Base-by-base conservation (phyloP, 495 filamentous ascomycete species). In the Tirmania nivea region DNA sequence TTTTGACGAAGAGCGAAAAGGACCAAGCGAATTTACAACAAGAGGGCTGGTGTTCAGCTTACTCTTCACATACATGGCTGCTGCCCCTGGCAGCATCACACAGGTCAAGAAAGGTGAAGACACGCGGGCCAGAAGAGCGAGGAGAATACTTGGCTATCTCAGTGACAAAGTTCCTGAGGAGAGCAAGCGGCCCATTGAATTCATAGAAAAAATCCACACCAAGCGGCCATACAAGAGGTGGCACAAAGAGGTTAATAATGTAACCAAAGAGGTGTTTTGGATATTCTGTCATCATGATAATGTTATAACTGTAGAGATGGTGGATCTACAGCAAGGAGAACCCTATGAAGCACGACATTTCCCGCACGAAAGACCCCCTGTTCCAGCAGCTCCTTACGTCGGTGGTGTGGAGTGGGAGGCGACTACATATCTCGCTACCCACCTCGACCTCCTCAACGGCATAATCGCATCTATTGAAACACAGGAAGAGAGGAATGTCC, bases 361-460 rank as follows among this genome's bases (percentile, higher is more conserved):
- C 66, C 90, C 90, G 0, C 71, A 74, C n/a, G 81, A 86, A 55
- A 79, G 85, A 2, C 84, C 88, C 7, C 90, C 89, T 0, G 84
- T 95, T 7, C 86, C 90, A 11, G 88, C 92, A 19, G 89, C 89
- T 16, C 92, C 90, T 9, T 95, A 96, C 65, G 86, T 97, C 49
- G 92, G 90, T 42, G 90, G 92, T 50, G 90, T 97, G 11, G 90
- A 97, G 69, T 97, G 92, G 92, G 90, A 97, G 65, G 88, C 90
- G 10, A 95, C 90, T 10, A 94, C 89, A 67, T 97, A 97, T 61
- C 71, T 97, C 14, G 84, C 88, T 34, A 78, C 81, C 7, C 92
- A 97, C 61, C 71, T 97, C 10, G 92, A 96, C 68, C 78, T 97
- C 14, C 61, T 96, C 47, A 97, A 96, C 65, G 90, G 83, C 35